A percentile compares a stretch with the other conserved stretches of the same genome.
Conservation (phyloP, 2,329 filamentous ascomycete genomes). For the Aspergillus pseudoviridinutans region DNA sequence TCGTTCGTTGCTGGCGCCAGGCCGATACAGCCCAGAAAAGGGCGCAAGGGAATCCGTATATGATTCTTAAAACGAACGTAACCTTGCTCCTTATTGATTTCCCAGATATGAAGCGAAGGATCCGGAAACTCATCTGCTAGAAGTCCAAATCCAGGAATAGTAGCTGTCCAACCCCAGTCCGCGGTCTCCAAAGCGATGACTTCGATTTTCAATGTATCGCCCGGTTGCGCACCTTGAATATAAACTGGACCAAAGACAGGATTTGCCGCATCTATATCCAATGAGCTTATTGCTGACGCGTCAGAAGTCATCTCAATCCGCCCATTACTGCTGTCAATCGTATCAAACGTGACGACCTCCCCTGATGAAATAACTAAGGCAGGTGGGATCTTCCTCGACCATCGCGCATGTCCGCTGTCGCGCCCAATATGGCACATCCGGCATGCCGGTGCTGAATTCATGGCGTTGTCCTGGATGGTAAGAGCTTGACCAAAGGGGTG, state of each 20-base stretch:
- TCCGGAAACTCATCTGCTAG: constrained; percentile 47
- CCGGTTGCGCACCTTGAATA: constrained; percentile 47
- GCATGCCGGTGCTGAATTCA: constrained; percentile 16
- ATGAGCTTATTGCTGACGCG: constrained; percentile 36
- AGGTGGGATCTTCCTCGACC: constrained; percentile 46
- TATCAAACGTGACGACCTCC: constrained; percentile 46
- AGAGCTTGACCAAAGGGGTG: background rate
- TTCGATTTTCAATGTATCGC: constrained; percentile 51
- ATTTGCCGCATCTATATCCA: constrained; percentile 43
- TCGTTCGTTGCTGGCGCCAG: constrained; percentile 45
- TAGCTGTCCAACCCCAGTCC: constrained; percentile 52
- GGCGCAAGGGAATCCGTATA: constrained; percentile 48
- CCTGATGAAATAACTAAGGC: constrained; percentile 48
- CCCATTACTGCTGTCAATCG: constrained; percentile 50
- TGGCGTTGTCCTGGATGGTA: background rate
- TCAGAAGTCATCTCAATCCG: constrained; percentile 46
- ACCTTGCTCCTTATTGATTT: constrained; percentile 37
- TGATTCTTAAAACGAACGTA: constrained; percentile 46
- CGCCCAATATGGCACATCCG: constrained; percentile 31
- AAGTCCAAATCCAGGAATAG: constrained; percentile 50
- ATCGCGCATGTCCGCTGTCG: constrained; percentile 44
- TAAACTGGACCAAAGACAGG: constrained; percentile 51
- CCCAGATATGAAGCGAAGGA: constrained; percentile 48
- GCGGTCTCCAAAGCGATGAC: constrained; percentile 45
- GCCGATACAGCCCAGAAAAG: constrained; percentile 53